phyloP scores from a whole-genome alignment of 2,329 filamentous ascomycete species.

The Cytospora mali region DNA sequence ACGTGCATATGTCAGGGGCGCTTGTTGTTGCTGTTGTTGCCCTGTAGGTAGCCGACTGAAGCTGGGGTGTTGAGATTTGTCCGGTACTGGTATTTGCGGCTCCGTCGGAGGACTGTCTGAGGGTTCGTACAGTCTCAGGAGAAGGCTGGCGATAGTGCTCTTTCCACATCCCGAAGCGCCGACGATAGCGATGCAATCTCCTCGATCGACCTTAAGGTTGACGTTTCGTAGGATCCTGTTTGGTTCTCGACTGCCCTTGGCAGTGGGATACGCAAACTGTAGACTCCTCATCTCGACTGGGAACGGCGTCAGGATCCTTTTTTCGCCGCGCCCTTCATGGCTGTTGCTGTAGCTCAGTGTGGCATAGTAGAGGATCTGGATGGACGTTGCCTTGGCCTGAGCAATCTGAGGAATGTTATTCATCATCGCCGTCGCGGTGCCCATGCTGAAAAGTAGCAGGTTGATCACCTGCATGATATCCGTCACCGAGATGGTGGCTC shows the following conservation, averaged over 20 bases:
- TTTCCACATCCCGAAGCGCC: slow-evolving; percentile 90
- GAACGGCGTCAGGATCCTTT: slow-evolving; percentile 41
- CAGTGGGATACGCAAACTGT: slow-evolving; percentile 71
- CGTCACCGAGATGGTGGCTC: slow-evolving; percentile 51
- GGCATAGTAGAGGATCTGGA: slow-evolving; percentile 71
- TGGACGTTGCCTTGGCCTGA: slow-evolving; percentile 71
- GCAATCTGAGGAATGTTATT: slow-evolving; percentile 80
- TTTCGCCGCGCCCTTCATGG: slow-evolving; percentile 58
- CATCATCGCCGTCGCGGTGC: slow-evolving; percentile 70
- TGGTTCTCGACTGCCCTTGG: slow-evolving; percentile 41
- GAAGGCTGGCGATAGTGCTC: slow-evolving; percentile 75
- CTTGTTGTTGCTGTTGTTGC: slow-evolving; percentile 26
- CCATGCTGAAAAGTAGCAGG: slow-evolving; percentile 80
- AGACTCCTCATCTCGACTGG: slow-evolving; percentile 59
- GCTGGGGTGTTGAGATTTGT: background rate
- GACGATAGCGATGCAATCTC: slow-evolving; percentile 75
- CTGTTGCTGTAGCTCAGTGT: slow-evolving; percentile 57
- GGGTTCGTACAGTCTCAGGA: slow-evolving; percentile 70
- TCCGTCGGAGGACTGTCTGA: slow-evolving; percentile 1
- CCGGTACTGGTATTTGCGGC: background rate
- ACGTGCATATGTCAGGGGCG: slow-evolving; percentile 60
- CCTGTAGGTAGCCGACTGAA: background rate
- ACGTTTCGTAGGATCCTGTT: slow-evolving; percentile 61
- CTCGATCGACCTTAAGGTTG: slow-evolving; percentile 64
- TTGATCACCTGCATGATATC: slow-evolving; percentile 75